Base-by-base conservation (phyloP, 1,139 yeast genomes). In the Yamadazyma dushanensis region DNA sequence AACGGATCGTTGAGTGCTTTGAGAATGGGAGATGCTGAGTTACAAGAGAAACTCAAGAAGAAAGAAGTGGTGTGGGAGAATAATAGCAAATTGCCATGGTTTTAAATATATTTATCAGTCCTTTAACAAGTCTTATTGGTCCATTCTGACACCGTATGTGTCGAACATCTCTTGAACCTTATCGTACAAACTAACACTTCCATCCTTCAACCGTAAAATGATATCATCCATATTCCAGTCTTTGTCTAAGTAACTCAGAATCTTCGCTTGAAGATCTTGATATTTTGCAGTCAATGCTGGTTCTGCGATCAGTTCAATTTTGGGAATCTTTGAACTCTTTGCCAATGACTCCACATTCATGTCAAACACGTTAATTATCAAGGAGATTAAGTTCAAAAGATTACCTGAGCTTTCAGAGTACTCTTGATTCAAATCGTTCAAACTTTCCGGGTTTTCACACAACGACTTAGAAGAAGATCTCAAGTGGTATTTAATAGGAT, bases 401-500 rank as follows among this genome's bases (percentile, higher is more conserved):
- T 50, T 39, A 30, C 52, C 48, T 22, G 60, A 48, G 10, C 54
- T 42, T 2, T 34, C 31, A 4, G 50, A 40, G 39, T 60, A 48
- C 18, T 49, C 45, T 30, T 54, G 56, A 10, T 62, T 53, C 26
- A 74, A 56, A 17, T 70, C 70, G n/a, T 53, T 45, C 40, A 67
- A 56, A 29, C 67, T 59, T 8, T 64, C 60, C 2, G 75, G 70
- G 15, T 59, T 52, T 1, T 41, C 51, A 10, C 73, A 65, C 30
- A 76, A 52, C 13, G 54, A 53, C 40, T 71, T 67, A 5, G 70
- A 54, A 2, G 58, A 45, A 0, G 79, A 62, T 23, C 81, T 54
- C 18, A 76, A 58, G 39, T 76, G 82, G 44, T 70, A 76, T 39
- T 61, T 62, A 21, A 73, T 58, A 2, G 82, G 82, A 44, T 76